A percentile compares a stretch with the other conserved stretches of the same genome.
Conservation (phyloP, 2,329 filamentous ascomycete genomes). For the Sclerotinia glacialis region DNA sequence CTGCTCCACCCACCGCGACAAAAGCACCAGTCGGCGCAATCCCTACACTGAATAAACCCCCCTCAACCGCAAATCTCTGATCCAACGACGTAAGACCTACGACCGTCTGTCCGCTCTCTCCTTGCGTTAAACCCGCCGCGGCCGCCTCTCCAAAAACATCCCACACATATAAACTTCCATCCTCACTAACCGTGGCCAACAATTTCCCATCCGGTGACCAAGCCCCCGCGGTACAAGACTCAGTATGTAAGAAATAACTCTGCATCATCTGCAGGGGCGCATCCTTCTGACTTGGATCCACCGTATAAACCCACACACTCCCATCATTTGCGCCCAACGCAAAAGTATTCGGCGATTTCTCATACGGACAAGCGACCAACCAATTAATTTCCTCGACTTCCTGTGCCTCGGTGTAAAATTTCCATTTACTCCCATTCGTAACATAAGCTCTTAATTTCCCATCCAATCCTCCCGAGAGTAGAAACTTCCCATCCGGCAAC, state of each 20-base stretch:
- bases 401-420: slow-evolving; percentile 71
- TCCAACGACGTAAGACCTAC: slow-evolving; percentile 76
- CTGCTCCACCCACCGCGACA: slow-evolving; percentile 82
- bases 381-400: slow-evolving; percentile 97
- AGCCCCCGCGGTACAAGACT: slow-evolving; percentile 78
- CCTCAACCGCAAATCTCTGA: slow-evolving; percentile 87
- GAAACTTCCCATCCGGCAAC: slow-evolving; percentile 74
- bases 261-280: slow-evolving; percentile 76
- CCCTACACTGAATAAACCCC: slow-evolving; percentile 84
- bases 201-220: slow-evolving; percentile 88
- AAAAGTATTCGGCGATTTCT: slow-evolving; percentile 71
- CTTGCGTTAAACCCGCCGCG: slow-evolving; percentile 54
- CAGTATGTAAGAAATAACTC: slow-evolving; percentile 88
- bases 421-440: slow-evolving; percentile 54
- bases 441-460: slow-evolving; percentile 67
- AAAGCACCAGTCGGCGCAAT: slow-evolving; percentile 77
- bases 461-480: slow-evolving; percentile 85
- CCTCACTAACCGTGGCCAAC: slow-evolving; percentile 84
- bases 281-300: slow-evolving; percentile 63
- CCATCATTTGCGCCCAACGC: slow-evolving; percentile 88
- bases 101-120: slow-evolving; percentile 59
- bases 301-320: slow-evolving; percentile 92
- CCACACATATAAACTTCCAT: slow-evolving; percentile 86
- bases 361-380: slow-evolving; percentile 71
- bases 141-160: slow-evolving; percentile 50